These are phyloP conservation scores for Fraxinus dipetala DNA, from an alignment of 305 asterid species.

Conservation along the genomic window DNA sequence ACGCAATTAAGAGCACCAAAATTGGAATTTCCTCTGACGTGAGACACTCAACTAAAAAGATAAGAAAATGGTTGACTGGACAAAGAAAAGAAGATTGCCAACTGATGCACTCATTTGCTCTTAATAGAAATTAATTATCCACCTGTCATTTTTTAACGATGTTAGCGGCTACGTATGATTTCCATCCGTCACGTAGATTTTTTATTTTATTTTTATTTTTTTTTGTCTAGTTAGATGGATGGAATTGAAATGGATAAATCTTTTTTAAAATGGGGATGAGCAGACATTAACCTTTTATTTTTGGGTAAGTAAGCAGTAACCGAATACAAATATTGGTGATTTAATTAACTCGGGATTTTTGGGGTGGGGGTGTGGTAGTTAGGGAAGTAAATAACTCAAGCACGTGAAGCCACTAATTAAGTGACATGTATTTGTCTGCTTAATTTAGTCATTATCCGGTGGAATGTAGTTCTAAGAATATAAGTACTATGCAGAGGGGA, in stretches of 20 bases:
- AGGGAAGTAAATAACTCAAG: slow-evolving; percentile 2
- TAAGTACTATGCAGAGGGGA: background rate
- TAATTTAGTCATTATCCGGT: slow-evolving; percentile 3
- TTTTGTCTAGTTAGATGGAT: too few relatives aligned
- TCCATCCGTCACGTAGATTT: too few relatives aligned
- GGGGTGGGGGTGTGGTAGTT: background rate
- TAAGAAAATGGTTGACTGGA: slow-evolving; percentile 67
- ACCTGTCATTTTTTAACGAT: too few relatives aligned
- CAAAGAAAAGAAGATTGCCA: slow-evolving; percentile 49
- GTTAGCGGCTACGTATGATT: too few relatives aligned
- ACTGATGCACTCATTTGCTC: slow-evolving; percentile 56
- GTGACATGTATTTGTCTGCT: background rate
- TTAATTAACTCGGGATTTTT: too few relatives aligned
- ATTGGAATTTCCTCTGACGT: slow-evolving; percentile 48
- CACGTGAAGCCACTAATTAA: slow-evolving; percentile 43
- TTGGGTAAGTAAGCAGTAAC: too few relatives aligned
- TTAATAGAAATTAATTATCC: too few relatives aligned
- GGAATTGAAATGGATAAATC: too few relatives aligned
- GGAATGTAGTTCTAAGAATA: background rate
- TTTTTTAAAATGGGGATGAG: too few relatives aligned
- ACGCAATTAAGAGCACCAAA: slow-evolving; percentile 70
- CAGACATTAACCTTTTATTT: too few relatives aligned
- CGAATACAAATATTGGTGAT: too few relatives aligned
- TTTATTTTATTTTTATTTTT: too few relatives aligned
- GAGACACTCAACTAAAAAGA: slow-evolving; percentile 51